These are phyloP conservation scores for Mycoemilia scoparia DNA, from an alignment of 192 early-diverging fungal species.

Conservation along the genomic window DNA sequence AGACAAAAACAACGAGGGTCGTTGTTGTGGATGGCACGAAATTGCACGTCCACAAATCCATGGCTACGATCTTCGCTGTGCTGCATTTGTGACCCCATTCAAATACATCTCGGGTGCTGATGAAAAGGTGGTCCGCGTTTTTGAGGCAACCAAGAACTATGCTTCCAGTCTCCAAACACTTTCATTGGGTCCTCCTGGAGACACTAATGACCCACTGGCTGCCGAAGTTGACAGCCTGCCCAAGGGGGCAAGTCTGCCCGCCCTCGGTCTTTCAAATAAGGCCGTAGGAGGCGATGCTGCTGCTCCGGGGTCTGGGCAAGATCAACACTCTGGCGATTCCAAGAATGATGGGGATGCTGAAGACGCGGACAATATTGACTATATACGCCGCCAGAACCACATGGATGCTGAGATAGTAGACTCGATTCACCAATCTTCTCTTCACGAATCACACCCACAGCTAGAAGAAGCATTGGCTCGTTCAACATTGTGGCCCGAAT, in stretches of 20 bases:
- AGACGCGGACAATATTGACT: constrained; percentile 28
- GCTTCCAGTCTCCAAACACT: constrained; percentile 34
- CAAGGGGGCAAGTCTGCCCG: constrained; percentile 65
- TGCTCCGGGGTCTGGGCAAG: background rate
- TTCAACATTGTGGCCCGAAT: constrained; percentile 90
- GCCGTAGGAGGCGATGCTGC: constrained; percentile 41
- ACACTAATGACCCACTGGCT: background rate
- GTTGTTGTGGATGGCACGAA: constrained; percentile 61
- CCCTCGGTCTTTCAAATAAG: constrained; percentile 90
- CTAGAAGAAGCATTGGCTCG: constrained; percentile 79
- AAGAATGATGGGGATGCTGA: constrained; percentile 1
- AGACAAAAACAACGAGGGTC: constrained; percentile 1
- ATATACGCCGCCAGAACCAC: constrained; percentile 36
- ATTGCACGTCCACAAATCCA: constrained; percentile 89
- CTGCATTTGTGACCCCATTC: constrained; percentile 56
- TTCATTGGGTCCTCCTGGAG: background rate
- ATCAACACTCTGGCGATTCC: background rate
- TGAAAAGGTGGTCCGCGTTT: constrained; percentile 84
- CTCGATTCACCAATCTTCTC: constrained; percentile 4
- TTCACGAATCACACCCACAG: constrained; percentile 35
- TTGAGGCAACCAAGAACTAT: constrained; percentile 69
- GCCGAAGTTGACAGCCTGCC: constrained; percentile 18
- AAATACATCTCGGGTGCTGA: constrained; percentile 77
- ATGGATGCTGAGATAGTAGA: constrained; percentile 29
- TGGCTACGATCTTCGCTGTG: constrained; percentile 81